A percentile compares a stretch with the other conserved stretches of the same genome.
Evolutionary conservation across 2,329 filamentous ascomycete species (phyloP).

Genomic region (Periconia macrospinosa): DNA sequence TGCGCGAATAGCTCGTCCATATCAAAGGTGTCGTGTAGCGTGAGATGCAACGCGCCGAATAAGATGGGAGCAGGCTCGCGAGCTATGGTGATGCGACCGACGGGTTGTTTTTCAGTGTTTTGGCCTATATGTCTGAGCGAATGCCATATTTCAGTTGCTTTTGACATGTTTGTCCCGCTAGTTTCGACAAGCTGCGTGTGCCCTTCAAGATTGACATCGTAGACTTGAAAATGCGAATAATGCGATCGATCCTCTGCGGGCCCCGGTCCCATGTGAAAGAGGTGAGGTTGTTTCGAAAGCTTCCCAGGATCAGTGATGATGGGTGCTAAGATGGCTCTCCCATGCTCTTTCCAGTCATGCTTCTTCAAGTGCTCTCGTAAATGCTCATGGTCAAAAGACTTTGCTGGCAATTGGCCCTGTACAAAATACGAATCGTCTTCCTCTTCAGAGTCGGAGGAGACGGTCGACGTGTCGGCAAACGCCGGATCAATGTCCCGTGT

Average conservation of each 20-base stretch:
- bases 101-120: slow-evolving; percentile 45
- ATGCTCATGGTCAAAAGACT: slow-evolving; percentile 48
- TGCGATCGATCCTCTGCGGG: slow-evolving; percentile 46
- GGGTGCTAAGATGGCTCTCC: slow-evolving; percentile 44
- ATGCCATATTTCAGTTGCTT: slow-evolving; percentile 36
- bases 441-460: slow-evolving; percentile 39
- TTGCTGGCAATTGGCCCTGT: slow-evolving; percentile 43
- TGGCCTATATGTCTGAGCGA: slow-evolving; percentile 38
- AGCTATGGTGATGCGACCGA: slow-evolving; percentile 63
- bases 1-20: slow-evolving; percentile 63
- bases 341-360: slow-evolving; percentile 47
- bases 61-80: slow-evolving; percentile 64
- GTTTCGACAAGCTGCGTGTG: slow-evolving; percentile 43
- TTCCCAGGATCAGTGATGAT: slow-evolving; percentile 48
- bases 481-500: slow-evolving; percentile 28
- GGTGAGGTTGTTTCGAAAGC: slow-evolving; percentile 47
- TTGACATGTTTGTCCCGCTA: slow-evolving; percentile 36
- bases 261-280: slow-evolving; percentile 47
- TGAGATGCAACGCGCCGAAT: slow-evolving; percentile 62
- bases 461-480: slow-evolving; percentile 37
- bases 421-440: slow-evolving; percentile 42
- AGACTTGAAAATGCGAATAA: slow-evolving; percentile 59
- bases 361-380: slow-evolving; percentile 49
- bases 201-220: slow-evolving; percentile 56
- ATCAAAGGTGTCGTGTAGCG: slow-evolving; percentile 61